Conservation (phyloP, 441 rosid genomes). For the Syzygium malaccense region DNA sequence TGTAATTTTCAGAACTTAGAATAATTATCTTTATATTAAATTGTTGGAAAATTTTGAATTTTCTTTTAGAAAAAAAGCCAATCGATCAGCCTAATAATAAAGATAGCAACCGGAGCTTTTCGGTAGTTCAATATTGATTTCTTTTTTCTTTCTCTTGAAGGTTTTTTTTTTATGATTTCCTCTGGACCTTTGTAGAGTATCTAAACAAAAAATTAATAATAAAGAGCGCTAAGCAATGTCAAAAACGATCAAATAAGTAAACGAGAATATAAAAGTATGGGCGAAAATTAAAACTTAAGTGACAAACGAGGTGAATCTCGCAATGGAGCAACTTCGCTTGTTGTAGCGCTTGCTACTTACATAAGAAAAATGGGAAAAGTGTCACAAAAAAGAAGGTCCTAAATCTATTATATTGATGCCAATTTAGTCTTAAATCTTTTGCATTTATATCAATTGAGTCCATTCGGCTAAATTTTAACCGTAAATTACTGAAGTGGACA, state of each 20-base stretch:
- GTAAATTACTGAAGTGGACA: too few species aligned
- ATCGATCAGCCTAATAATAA: neutral
- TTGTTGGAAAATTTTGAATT: neutral
- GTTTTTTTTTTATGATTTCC: neutral
- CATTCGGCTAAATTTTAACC: too few species aligned
- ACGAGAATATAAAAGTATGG: neutral
- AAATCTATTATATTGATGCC: too few species aligned
- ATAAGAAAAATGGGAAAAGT: neutral
- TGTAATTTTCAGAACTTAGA: neutral
- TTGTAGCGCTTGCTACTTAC: neutral
- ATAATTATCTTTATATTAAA: neutral
- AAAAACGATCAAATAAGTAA: neutral
- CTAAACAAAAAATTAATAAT: neutral
- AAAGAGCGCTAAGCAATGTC: neutral
- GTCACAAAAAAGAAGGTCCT: too few species aligned
- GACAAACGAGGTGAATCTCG: neutral
- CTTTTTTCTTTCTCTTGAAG: neutral
- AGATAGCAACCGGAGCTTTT: neutral
- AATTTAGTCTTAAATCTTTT: too few species aligned
- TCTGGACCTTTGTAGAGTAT: neutral
- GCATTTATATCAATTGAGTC: too few species aligned
- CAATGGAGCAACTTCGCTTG: neutral
- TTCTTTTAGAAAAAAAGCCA: neutral
- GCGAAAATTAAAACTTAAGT: neutral
- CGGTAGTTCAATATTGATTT: neutral